phyloP scores from a whole-genome alignment of 345 rosid species.

The Eucalyptus guilfoylei region DNA sequence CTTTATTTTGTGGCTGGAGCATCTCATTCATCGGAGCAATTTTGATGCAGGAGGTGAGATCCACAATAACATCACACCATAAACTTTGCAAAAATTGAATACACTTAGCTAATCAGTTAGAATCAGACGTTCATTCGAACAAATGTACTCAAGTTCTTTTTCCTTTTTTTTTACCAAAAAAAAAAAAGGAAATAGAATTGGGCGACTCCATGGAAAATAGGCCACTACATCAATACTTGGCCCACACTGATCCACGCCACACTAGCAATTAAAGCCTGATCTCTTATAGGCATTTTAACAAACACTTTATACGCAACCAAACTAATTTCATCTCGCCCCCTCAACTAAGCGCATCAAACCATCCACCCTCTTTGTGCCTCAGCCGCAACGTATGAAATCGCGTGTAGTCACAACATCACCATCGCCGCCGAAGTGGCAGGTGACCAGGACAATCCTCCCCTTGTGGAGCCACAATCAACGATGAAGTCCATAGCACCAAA shows the following conservation, averaged over 20 bases:
- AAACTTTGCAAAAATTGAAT: background rate
- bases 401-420: background rate
- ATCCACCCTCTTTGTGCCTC: background rate
- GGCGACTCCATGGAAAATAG: background rate
- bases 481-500: background rate
- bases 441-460: background rate
- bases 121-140: background rate
- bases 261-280: background rate
- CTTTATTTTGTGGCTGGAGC: background rate
- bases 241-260: background rate
- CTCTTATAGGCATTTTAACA: background rate
- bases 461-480: background rate
- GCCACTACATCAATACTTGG: background rate
- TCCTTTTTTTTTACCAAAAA: too few species aligned
- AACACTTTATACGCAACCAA: background rate
- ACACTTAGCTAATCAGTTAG: background rate
- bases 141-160: background rate
- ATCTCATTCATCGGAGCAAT: background rate
- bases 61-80: background rate
- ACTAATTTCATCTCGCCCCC: background rate
- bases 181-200: background rate
- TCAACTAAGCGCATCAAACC: background rate
- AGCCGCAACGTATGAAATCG: background rate
- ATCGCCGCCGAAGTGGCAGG: background rate
- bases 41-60: background rate